phyloP scores from a whole-genome alignment of 352 stramenopile species.

The Phytophthora kernoviae region DNA sequence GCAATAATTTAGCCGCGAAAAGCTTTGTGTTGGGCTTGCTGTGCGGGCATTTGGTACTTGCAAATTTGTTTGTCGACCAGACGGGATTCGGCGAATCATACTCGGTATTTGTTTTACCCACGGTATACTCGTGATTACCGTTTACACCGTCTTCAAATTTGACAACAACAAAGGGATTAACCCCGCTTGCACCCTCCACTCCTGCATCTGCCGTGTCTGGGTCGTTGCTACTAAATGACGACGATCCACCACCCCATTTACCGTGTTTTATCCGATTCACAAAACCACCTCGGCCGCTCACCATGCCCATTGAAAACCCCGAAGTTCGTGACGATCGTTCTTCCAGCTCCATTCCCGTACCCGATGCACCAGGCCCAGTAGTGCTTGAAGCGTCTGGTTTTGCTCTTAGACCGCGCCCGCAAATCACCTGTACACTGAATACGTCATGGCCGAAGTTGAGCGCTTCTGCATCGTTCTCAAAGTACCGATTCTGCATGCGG shows the following conservation, averaged over 20 bases:
- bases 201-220: constrained; percentile 21
- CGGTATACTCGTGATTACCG: constrained; percentile 57
- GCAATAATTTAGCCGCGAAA: constrained; percentile 55
- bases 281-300: constrained; percentile 45
- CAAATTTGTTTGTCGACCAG: constrained; percentile 75
- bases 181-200: constrained; percentile 16
- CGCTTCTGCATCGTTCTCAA: constrained; percentile 81
- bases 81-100: constrained; percentile 73
- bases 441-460: constrained; percentile 80
- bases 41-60: constrained; percentile 61
- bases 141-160: constrained; percentile 62
- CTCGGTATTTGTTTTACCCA: constrained; percentile 88
- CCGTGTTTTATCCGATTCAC: constrained; percentile 76
- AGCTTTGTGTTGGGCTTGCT: constrained; percentile 67
- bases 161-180: constrained; percentile 79
- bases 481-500: constrained; percentile 77
- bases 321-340: constrained; percentile 39
- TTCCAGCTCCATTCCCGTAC: constrained; percentile 27
- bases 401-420: constrained; percentile 50
- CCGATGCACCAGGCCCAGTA: constrained; percentile 8
- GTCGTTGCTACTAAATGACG: constrained; percentile 32
- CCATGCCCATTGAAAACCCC: constrained; percentile 57
- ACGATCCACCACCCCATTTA: constrained; percentile 52
- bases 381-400: constrained; percentile 13
- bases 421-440: constrained; percentile 76